Evolutionary conservation across 805 yeast genomes (phyloP), one percentile per base, ranked within the genome.

Genomic region (Yamadazyma akitaensis): DNA sequence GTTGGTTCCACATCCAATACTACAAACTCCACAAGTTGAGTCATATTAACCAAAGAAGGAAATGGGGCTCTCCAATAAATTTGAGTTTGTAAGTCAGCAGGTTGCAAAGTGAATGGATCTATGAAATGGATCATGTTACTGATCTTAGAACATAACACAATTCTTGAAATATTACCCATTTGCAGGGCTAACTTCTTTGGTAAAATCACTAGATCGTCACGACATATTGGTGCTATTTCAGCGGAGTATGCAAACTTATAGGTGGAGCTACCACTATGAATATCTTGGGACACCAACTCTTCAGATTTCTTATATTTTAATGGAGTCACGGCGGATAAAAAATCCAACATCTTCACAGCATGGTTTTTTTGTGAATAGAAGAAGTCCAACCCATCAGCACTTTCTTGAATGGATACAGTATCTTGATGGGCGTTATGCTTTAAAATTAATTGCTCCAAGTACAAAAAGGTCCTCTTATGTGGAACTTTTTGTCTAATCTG

Each of bases 401-500:
- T 74, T 67, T 94, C 99, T 63, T 89, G 86, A 58, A 94, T 94
- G 26, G 96, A 85, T 50, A 92, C 85, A 45, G 98, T 92, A 63
- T 91, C 96, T 50, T 85, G 82, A 64, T 94, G 98, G 5, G 97
- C 97, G 60, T 85, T 87, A 65, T 89, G 95, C 64, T 78, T 90
- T 68, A 94, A 77, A 58, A 94, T 94, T 66, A 95, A 77, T 72
- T 94, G 99, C 73, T 94, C 99, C 58, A 94, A 79, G 62, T 88
- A 94, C 65, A 92, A 79, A 66, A 94, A 92, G 8, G 99, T 94
- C 77, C 97, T 85, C 72, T 94, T 94, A 68, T 94, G 99, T 14
- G 88, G 81, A 32, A 94, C 99, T 65, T 95, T 94, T 70, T 94
- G 99, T 72, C 99, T 85, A 58, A 95, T 86, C 73, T 94, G 99